A percentile compares a stretch with the other conserved stretches of the same genome.
Evolutionary conservation across 768 basidiomycete genomes (phyloP).

Genomic region (Lentinula raphanica): DNA sequence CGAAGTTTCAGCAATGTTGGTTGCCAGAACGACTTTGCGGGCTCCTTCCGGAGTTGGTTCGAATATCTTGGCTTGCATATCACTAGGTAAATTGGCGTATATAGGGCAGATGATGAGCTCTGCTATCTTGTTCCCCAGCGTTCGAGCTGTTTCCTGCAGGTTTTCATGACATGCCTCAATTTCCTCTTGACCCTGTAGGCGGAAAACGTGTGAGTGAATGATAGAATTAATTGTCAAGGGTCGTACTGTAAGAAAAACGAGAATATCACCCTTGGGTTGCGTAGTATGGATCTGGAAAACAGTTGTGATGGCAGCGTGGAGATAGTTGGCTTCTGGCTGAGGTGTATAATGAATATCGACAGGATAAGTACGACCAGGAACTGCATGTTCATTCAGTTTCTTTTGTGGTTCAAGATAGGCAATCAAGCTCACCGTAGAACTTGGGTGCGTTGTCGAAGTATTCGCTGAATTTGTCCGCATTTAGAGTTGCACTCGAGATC

Average conservation of each 20-base stretch:
- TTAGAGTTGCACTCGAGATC: constrained; percentile 95
- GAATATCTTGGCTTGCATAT: constrained; percentile 99
- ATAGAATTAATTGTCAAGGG: neutral
- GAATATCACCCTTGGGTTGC: constrained; percentile 94
- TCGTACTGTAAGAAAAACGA: constrained; percentile 92
- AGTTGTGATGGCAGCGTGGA: constrained; percentile 97
- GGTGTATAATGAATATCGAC: constrained; percentile 99
- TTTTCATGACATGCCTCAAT: constrained; percentile 98
- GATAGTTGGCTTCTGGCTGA: constrained; percentile 98
- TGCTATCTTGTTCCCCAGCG: constrained; percentile 91
- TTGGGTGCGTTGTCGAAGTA: constrained; percentile 97
- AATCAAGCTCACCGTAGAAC: constrained; percentile 66
- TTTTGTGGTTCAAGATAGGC: neutral
- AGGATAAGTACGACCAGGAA: constrained; percentile 94
- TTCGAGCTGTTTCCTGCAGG: constrained; percentile 89
- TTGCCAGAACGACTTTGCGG: constrained; percentile 95
- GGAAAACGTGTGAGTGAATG: constrained; percentile 4
- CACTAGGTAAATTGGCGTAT: constrained; percentile 97
- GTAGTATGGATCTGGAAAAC: constrained; percentile 99
- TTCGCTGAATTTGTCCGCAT: constrained; percentile 95
- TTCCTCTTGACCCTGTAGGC: constrained; percentile 97
- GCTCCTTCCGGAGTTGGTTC: constrained; percentile 97
- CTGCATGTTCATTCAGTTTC: constrained; percentile 32
- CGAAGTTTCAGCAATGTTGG: constrained; percentile 99
- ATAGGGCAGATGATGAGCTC: constrained; percentile 97